These are phyloP conservation scores for Penicillium samsonianum DNA, from an alignment of 495 filamentous ascomycete genomes.

Conservation along the genomic window DNA sequence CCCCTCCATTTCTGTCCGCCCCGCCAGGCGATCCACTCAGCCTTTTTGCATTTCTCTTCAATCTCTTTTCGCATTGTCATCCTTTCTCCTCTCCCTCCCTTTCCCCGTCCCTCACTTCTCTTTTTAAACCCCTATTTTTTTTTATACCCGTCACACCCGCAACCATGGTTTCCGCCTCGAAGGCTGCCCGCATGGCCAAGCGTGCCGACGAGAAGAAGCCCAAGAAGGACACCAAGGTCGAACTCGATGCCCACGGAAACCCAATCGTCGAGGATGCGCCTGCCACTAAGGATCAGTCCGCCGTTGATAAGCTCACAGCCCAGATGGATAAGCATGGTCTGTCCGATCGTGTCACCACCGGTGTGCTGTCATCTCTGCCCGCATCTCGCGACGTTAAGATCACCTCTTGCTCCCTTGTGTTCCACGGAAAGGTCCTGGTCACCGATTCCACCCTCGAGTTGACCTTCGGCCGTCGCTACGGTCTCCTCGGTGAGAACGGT, in stretches of 20 bases:
- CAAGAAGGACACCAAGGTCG: constrained; percentile 70
- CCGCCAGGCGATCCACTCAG: constrained; percentile 47
- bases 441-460: constrained; percentile 91
- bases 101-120: constrained; percentile 10
- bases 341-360: constrained; percentile 97
- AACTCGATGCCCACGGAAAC: constrained; percentile 49
- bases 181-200: constrained; percentile 96
- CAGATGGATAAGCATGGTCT: constrained; percentile 96
- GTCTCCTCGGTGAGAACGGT: constrained; percentile 96
- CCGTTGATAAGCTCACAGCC: constrained; percentile 75
- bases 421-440: constrained; percentile 96
- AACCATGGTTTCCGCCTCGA: constrained; percentile 83
- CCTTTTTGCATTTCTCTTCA: constrained; percentile 44
- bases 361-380: constrained; percentile 84
- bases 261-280: constrained; percentile 62
- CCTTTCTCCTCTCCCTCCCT: constrained; percentile 18
- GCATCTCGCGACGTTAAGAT: constrained; percentile 94
- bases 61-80: constrained; percentile 29
- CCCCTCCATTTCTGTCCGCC: constrained; percentile 40
- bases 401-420: constrained; percentile 87
- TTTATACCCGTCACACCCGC: constrained; percentile 21
- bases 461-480: constrained; percentile 90
- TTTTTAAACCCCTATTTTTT: constrained; percentile 7
- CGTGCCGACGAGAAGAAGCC: constrained; percentile 78
- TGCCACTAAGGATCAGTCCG: constrained; percentile 68